Evolutionary conservation across 2,329 filamentous ascomycete genomes (phyloP).

Genomic region (Coccinonectria pachysandricola): DNA sequence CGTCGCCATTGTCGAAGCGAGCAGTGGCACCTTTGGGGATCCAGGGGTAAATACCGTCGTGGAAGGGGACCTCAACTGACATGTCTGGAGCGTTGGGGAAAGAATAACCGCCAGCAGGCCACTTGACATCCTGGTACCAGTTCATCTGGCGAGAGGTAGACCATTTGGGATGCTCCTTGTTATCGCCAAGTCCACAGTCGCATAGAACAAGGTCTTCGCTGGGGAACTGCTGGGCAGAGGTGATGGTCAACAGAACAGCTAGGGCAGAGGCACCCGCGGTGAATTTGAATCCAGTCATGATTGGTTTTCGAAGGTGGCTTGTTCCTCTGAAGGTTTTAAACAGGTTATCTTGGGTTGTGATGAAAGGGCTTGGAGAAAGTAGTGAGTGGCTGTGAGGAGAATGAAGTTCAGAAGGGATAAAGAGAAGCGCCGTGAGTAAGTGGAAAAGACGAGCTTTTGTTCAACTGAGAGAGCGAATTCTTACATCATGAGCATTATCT

Average conservation of each 20-base stretch:
- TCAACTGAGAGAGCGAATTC: no score
- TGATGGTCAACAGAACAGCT: constrained; percentile 12
- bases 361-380: no score
- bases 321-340: no score
- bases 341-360: no score
- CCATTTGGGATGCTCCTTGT: constrained; percentile 28
- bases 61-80: constrained; percentile 29
- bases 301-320: no score
- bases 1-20: constrained; percentile 27
- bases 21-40: constrained; percentile 26
- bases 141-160: constrained; percentile 35
- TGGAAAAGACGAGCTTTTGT: no score
- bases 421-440: constrained; percentile 1
- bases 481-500: no score
- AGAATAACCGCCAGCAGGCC: constrained; percentile 24
- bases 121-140: constrained; percentile 30
- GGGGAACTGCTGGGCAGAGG: constrained; percentile 17
- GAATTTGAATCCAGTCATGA: constrained; percentile 19
- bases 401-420: constrained; percentile 1
- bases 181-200: constrained; percentile 33
- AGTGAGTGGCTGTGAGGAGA: no score
- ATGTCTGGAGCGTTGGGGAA: constrained; percentile 28
- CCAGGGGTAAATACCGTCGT: constrained; percentile 30
- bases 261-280: constrained; percentile 10
- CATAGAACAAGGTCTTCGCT: constrained; percentile 30